Conservation (phyloP, 2,329 filamentous ascomycete species). For the Exophiala dermatitidis region DNA sequence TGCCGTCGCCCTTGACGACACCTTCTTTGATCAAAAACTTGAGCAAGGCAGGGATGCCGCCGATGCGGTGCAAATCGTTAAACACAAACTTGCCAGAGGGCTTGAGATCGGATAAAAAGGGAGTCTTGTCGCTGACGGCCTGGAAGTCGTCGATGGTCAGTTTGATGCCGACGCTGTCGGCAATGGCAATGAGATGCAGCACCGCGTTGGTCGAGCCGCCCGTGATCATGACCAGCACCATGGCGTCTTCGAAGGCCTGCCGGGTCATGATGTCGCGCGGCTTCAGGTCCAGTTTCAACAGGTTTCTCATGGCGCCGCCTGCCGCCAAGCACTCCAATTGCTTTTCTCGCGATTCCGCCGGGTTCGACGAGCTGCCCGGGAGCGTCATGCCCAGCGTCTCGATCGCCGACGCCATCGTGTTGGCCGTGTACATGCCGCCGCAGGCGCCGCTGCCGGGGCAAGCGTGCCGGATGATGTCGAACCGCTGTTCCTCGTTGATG, state of each 20-base stretch:
- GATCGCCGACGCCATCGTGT: slow-evolving; percentile 69
- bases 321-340: slow-evolving; percentile 63
- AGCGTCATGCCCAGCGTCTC: slow-evolving; percentile 70
- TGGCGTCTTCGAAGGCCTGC: slow-evolving; percentile 75
- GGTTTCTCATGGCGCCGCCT: slow-evolving; percentile 65
- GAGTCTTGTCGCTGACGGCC: slow-evolving; percentile 67
- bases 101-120: slow-evolving; percentile 75
- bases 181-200: slow-evolving; percentile 75
- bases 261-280: slow-evolving; percentile 73
- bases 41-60: slow-evolving; percentile 51
- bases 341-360: slow-evolving; percentile 67
- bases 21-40: slow-evolving; percentile 54
- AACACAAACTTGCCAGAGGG: slow-evolving; percentile 63
- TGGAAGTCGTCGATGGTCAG: slow-evolving; percentile 84
- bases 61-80: slow-evolving; percentile 51
- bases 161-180: slow-evolving; percentile 71
- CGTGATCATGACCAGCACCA: slow-evolving; percentile 74
- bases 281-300: slow-evolving; percentile 68
- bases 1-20: slow-evolving; percentile 52
- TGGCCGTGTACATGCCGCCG: slow-evolving; percentile 77
- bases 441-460: slow-evolving; percentile 79
- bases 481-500: slow-evolving; percentile 83
- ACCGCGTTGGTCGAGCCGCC: slow-evolving; percentile 82
- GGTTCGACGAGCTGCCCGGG: slow-evolving; percentile 73
- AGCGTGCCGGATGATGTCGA: slow-evolving; percentile 88